Evolutionary conservation across 495 filamentous ascomycete species (phyloP).

Genomic region (Lindgomyces ingoldianus): DNA sequence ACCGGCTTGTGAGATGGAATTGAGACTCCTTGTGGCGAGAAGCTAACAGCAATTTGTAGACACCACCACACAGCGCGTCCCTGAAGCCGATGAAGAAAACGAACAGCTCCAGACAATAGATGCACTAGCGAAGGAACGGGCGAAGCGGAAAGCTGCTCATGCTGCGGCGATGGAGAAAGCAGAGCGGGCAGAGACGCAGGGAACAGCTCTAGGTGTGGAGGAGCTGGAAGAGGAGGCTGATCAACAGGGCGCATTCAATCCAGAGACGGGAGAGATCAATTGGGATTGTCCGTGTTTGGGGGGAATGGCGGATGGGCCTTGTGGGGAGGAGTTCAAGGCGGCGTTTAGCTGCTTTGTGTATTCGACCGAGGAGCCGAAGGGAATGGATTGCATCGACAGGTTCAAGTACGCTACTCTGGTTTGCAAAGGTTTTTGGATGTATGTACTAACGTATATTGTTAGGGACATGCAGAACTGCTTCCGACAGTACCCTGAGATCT

Average conservation of each 20-base stretch:
- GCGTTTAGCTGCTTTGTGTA: slow-evolving; percentile 98
- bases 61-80: slow-evolving; percentile 33
- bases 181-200: neutral
- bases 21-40: slow-evolving; percentile 1
- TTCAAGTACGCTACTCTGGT: slow-evolving; percentile 72
- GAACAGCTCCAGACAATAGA: slow-evolving; percentile 44
- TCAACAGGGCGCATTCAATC: slow-evolving; percentile 91
- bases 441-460: slow-evolving; percentile 36
- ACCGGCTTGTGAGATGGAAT: slow-evolving; percentile 62
- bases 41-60: slow-evolving; percentile 16
- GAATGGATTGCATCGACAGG: slow-evolving; percentile 96
- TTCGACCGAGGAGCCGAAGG: slow-evolving; percentile 94
- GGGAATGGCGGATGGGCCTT: slow-evolving; percentile 96
- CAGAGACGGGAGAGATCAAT: slow-evolving; percentile 98
- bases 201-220: slow-evolving; percentile 39
- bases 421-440: neutral
- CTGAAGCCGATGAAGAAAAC: slow-evolving; percentile 38
- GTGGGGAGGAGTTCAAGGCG: slow-evolving; percentile 88
- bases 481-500: slow-evolving; percentile 83
- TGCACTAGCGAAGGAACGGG: slow-evolving; percentile 38
- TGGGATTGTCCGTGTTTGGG: slow-evolving; percentile 99
- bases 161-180: neutral
- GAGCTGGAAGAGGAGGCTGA: slow-evolving; percentile 77
- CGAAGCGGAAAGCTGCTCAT: slow-evolving; percentile 23
- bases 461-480: slow-evolving; percentile 98